These are phyloP conservation scores for Lagenaria siceraria DNA, from an alignment of 306 rosid species.

Conservation along the genomic window DNA sequence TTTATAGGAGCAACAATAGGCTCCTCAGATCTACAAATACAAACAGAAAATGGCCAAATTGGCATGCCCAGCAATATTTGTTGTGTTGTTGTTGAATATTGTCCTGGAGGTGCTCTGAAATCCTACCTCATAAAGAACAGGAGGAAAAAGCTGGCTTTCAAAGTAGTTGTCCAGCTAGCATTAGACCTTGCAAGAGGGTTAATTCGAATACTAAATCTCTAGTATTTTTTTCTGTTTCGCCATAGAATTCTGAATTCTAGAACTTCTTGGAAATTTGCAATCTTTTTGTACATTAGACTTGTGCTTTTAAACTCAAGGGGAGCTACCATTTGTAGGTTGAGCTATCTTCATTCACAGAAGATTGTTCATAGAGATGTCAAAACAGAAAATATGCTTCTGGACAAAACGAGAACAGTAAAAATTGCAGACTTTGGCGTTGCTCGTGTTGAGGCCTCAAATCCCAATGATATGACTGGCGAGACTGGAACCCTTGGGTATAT, in stretches of 20 bases:
- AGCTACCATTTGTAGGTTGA: slow-evolving; percentile 44
- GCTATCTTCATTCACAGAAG: slow-evolving; percentile 82
- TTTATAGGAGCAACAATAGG: slow-evolving; percentile 94
- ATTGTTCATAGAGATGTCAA: slow-evolving; percentile 98
- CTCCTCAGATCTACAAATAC: slow-evolving; percentile 71
- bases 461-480: slow-evolving; percentile 98
- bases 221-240: neutral
- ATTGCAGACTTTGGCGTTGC: slow-evolving; percentile 99
- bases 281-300: neutral
- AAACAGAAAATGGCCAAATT: slow-evolving; percentile 77
- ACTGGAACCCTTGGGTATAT: slow-evolving; percentile 90
- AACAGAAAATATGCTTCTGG: slow-evolving; percentile 97
- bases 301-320: slow-evolving; percentile 12
- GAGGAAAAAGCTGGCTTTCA: slow-evolving; percentile 87
- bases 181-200: slow-evolving; percentile 99
- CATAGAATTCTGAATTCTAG: neutral
- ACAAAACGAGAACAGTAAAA: slow-evolving; percentile 78
- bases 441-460: slow-evolving; percentile 96
- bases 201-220: slow-evolving; percentile 26
- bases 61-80: slow-evolving; percentile 94
- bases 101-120: slow-evolving; percentile 98
- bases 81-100: slow-evolving; percentile 92
- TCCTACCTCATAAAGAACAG: slow-evolving; percentile 93
- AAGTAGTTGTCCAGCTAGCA: slow-evolving; percentile 93
- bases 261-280: neutral